Evolutionary conservation across 441 rosid genomes (phyloP).

Genomic region (Euphorbia schlechtendalii): DNA sequence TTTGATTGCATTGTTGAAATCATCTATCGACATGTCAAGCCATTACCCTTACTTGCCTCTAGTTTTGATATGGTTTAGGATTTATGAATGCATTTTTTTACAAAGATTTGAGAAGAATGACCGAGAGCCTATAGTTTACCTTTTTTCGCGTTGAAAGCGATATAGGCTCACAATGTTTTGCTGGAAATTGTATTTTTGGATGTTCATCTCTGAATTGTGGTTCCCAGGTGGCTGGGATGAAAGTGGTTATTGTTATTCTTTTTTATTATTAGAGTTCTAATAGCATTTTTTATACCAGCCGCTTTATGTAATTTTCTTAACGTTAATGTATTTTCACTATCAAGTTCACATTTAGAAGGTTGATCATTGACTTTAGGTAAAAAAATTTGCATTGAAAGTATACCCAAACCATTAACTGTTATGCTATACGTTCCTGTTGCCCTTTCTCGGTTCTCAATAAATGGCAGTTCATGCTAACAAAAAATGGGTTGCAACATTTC

Average conservation of each 20-base stretch:
- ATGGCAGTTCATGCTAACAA: too few relatives aligned
- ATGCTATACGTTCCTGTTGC: too few relatives aligned
- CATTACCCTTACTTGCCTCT: conserved; percentile 7
- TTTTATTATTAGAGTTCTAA: not conserved
- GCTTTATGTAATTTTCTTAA: not conserved
- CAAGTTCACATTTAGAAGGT: not conserved
- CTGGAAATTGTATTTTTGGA: not conserved
- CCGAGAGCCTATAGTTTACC: conserved; percentile 20
- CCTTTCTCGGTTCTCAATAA: too few relatives aligned
- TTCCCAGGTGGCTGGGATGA: conserved; percentile 13
- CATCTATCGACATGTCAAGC: too few relatives aligned
- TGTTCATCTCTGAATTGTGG: not conserved
- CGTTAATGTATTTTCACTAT: not conserved
- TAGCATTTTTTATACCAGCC: not conserved
- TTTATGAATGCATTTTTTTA: conserved; percentile 24
- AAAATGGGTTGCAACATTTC: too few relatives aligned
- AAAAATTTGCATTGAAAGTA: too few relatives aligned
- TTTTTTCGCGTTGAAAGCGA: conserved; percentile 15
- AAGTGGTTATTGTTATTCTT: not conserved
- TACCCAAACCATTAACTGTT: too few relatives aligned
- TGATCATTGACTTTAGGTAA: too few relatives aligned
- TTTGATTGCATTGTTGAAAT: conserved; percentile 14
- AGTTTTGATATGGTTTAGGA: conserved; percentile 16
- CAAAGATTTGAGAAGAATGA: conserved; percentile 24
- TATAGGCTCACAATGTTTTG: conserved; percentile 14